phyloP scores from a whole-genome alignment of 306 rosid species.

The Pyrus betulifolia region DNA sequence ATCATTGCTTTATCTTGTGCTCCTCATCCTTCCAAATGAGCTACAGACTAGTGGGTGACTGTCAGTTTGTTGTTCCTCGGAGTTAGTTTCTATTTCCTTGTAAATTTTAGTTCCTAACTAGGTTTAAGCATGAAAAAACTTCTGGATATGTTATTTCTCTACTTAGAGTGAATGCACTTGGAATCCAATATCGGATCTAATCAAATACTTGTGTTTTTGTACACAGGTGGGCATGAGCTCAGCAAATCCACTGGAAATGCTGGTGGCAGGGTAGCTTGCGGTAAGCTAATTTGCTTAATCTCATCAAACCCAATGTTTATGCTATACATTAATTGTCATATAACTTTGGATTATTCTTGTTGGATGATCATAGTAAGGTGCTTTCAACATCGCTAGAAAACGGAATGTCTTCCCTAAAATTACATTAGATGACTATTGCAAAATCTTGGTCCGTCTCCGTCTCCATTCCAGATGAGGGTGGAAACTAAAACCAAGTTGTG shows the following conservation, averaged over 20 bases:
- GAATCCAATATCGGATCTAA: neutral
- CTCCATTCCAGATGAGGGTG: neutral
- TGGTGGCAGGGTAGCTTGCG: slow-evolving; percentile 92
- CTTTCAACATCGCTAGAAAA: neutral
- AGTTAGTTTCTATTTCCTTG: neutral
- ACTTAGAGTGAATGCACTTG: neutral
- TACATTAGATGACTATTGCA: neutral
- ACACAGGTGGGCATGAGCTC: slow-evolving; percentile 87
- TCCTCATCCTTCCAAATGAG: neutral
- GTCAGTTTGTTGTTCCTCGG: neutral
- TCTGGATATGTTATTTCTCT: neutral
- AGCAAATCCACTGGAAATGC: slow-evolving; percentile 97
- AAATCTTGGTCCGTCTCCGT: neutral
- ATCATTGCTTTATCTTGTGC: neutral
- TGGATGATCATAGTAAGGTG: neutral
- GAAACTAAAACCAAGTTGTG: too few species aligned
- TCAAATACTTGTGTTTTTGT: neutral
- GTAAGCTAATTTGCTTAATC: slow-evolving; percentile 30
- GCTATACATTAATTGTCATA: neutral
- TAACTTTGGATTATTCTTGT: neutral
- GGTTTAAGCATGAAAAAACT: neutral
- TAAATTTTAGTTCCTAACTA: too few species aligned
- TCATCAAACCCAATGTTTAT: neutral
- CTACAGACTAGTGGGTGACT: neutral
- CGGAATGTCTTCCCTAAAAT: neutral